These are phyloP conservation scores for Xylariaceae sp. DNA, from an alignment of 2,329 filamentous ascomycete species.

Conservation along the genomic window DNA sequence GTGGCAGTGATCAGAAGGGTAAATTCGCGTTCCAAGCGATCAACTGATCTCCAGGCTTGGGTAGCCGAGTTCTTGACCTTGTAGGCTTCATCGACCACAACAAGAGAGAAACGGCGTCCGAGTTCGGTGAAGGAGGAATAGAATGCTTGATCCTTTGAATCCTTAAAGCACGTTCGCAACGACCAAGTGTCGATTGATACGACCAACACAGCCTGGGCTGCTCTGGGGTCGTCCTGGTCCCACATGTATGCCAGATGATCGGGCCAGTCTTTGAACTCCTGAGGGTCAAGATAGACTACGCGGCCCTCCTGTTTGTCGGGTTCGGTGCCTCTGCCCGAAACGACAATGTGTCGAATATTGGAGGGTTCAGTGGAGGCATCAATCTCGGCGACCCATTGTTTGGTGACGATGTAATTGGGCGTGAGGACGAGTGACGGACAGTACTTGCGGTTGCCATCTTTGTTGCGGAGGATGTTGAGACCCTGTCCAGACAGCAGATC, in stretches of 20 bases:
- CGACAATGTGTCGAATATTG: conserved; percentile 9
- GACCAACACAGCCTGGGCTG: conserved; percentile 16
- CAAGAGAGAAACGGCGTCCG: conserved; percentile 17
- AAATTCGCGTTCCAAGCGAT: conserved; percentile 16
- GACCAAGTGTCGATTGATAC: conserved; percentile 21
- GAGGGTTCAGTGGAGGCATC: conserved; percentile 5
- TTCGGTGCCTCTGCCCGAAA: conserved; percentile 9
- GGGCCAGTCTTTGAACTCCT: conserved; percentile 14
- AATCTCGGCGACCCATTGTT: conserved; percentile 21
- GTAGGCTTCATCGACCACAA: conserved; percentile 23
- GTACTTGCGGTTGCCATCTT: conserved; percentile 7
- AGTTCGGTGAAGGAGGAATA: conserved; percentile 12
- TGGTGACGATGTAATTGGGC: conserved; percentile 17
- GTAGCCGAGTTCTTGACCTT: conserved; percentile 19
- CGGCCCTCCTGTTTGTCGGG: not conserved
- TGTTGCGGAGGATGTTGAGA: conserved; percentile 7
- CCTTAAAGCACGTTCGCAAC: conserved; percentile 8
- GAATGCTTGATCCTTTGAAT: conserved; percentile 3
- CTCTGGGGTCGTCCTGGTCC: conserved; percentile 10
- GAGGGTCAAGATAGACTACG: conserved; percentile 3
- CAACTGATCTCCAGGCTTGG: conserved; percentile 16
- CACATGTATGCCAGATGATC: conserved; percentile 13
- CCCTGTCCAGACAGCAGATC: conserved; percentile 14
- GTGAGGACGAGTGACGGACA: conserved; percentile 18
- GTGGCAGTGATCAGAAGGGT: conserved; percentile 23